phyloP scores from a whole-genome alignment of 108 stramenopile species.

The Pseudonitzschia multiseries region DNA sequence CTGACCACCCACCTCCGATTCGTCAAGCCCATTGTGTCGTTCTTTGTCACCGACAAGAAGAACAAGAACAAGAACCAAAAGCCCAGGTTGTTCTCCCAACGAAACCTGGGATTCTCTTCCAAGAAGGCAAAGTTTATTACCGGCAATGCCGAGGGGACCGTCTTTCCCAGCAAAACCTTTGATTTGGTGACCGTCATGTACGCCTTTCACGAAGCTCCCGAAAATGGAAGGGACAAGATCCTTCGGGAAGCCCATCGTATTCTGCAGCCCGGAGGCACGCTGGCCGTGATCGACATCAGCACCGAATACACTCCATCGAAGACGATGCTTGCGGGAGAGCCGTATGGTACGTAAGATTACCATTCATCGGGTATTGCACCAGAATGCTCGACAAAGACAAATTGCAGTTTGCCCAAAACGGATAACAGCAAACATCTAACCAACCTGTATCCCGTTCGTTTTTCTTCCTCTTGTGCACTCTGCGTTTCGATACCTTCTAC shows the following conservation, averaged over 20 bases:
- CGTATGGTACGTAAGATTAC: constrained; percentile 48
- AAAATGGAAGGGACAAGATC: constrained; percentile 53
- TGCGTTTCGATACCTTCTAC: too few species aligned
- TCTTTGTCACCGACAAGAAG: not conserved
- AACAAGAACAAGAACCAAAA: not conserved
- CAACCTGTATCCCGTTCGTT: too few species aligned
- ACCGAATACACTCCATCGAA: constrained; percentile 53
- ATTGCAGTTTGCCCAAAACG: too few species aligned
- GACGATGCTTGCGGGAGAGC: constrained; percentile 81
- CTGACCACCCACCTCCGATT: constrained; percentile 28
- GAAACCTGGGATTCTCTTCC: not conserved
- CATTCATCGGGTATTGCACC: too few species aligned
- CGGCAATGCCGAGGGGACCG: constrained; percentile 68
- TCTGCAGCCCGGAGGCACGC: constrained; percentile 53
- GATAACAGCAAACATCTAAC: too few species aligned
- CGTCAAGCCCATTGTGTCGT: constrained; percentile 11
- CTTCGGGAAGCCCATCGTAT: constrained; percentile 66
- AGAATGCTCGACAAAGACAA: too few species aligned
- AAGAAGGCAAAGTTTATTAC: constrained; percentile 17
- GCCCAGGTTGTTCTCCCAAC: not conserved
- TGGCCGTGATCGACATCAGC: constrained; percentile 79
- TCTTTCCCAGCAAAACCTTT: constrained; percentile 47
- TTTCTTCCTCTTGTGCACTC: not conserved
- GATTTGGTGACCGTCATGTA: constrained; percentile 69
- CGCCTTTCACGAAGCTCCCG: constrained; percentile 78